phyloP scores from a whole-genome alignment of 1,284 basidiomycete species.

The Cryptococcus floricola region DNA sequence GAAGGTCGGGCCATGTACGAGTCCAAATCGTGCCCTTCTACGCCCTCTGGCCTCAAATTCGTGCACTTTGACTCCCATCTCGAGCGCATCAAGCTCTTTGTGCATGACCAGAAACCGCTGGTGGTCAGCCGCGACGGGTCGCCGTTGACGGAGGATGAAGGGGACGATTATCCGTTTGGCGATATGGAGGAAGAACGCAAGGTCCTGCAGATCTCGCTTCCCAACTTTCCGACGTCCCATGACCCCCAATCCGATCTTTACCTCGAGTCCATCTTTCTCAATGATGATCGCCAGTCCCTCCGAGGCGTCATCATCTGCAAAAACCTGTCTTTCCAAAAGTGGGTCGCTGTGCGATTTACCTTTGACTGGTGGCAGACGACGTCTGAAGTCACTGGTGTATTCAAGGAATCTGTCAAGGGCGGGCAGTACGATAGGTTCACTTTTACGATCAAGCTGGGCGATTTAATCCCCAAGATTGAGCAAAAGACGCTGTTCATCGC shows the following conservation, averaged over 20 bases:
- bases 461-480: slow-evolving; percentile 61
- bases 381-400: slow-evolving; percentile 80
- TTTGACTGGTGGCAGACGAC: slow-evolving; percentile 94
- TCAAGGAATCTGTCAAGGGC: slow-evolving; percentile 62
- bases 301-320: slow-evolving; percentile 72
- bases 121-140: slow-evolving; percentile 88
- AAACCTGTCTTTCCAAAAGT: slow-evolving; percentile 84
- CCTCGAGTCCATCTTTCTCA: slow-evolving; percentile 58
- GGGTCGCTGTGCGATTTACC: slow-evolving; percentile 84
- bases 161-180: slow-evolving; percentile 56
- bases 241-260: slow-evolving; percentile 52
- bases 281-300: slow-evolving; percentile 59
- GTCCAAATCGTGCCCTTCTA: slow-evolving; percentile 63
- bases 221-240: slow-evolving; percentile 55
- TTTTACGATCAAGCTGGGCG: slow-evolving; percentile 55
- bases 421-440: slow-evolving; percentile 60
- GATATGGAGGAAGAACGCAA: slow-evolving; percentile 50
- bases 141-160: slow-evolving; percentile 76
- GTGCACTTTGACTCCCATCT: slow-evolving; percentile 91
- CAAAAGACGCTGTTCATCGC: slow-evolving; percentile 82
- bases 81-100: slow-evolving; percentile 83
- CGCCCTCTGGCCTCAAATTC: slow-evolving; percentile 67
- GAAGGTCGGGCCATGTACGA: slow-evolving; percentile 53
- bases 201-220: slow-evolving; percentile 50
- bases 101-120: slow-evolving; percentile 86